These are phyloP conservation scores for Penicillium sp. DNA, from an alignment of 2,329 filamentous ascomycete species.

Conservation along the genomic window DNA sequence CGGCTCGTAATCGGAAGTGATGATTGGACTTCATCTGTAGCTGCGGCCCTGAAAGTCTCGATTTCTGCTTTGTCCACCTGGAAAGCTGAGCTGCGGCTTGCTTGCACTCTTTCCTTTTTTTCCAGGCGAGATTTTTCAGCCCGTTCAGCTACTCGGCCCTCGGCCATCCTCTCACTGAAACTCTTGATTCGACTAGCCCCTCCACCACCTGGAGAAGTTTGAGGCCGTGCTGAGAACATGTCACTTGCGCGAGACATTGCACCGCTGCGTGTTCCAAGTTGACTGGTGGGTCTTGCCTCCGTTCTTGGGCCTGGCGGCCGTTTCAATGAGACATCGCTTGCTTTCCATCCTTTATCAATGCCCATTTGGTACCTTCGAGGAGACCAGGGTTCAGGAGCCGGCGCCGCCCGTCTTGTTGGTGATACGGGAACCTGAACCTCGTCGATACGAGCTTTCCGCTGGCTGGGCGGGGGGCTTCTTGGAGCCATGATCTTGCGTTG, in stretches of 20 bases:
- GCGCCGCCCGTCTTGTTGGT: conserved; percentile 54
- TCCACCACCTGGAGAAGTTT: conserved; percentile 27
- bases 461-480: conserved; percentile 11
- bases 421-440: conserved; percentile 76
- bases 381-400: conserved; percentile 61
- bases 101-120: conserved; percentile 37
- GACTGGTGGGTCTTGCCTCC: conserved; percentile 32
- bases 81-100: conserved; percentile 45
- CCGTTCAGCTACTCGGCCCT: conserved; percentile 54
- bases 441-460: conserved; percentile 22
- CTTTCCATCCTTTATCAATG: conserved; percentile 83
- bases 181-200: conserved; percentile 48
- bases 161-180: conserved; percentile 84
- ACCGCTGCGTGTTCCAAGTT: conserved; percentile 29
- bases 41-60: conserved; percentile 42
- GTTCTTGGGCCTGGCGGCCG: conserved; percentile 52
- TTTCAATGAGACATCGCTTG: conserved; percentile 80
- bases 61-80: conserved; percentile 45
- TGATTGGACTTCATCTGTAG: conserved; percentile 32
- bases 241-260: conserved; percentile 25
- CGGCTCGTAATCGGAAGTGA: conserved; percentile 48
- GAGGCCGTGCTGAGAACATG: conserved; percentile 23
- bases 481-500: conserved; percentile 17
- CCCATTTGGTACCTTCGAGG: conserved; percentile 78
- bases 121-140: conserved; percentile 41